Evolutionary conservation across 441 rosid genomes (phyloP), one percentile per base, ranked within the genome.

Genomic region (Populus hybrid): DNA sequence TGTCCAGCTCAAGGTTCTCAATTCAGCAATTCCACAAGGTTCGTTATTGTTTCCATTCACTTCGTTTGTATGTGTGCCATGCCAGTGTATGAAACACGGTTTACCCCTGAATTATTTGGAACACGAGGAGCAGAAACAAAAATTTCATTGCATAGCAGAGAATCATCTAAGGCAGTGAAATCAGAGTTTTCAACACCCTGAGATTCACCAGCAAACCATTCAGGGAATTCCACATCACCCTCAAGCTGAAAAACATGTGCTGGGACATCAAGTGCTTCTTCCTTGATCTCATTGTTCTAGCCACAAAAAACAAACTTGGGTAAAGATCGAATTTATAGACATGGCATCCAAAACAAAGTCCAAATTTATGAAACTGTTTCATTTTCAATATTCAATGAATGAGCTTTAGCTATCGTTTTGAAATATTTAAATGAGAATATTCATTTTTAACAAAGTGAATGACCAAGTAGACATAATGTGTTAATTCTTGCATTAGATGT

Each of bases 171-270:
- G 65, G 78, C 68, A 79, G 77, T 68, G 18, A 89, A 76, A 76
- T 74, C 88, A 67, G 74, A 12, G 11, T 83, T 72, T 1, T 91
- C 96, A 31, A 76, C 83, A 65, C 80, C 87, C 86, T 89, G 88
- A 84, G 93, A 91, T 89, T 89, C 94, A 12, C 92, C 92, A 3
- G 89, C 93, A 74, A 90, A 82, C 90, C 93, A 90, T 64, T 71
- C 21, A 18, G 69, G 64, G 36, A 68, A 76, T 53, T 31, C 84
- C 68, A 69, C 53, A 71, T 77, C 75, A 26, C 83, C 87, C 63
- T 74, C 90, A 2, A 69, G 74, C 69, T 29, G 80, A 73, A 45
- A 72, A 72, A 68, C 72, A 38, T 63, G 71, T 59, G 36, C 56
- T 68, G 72, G 76, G 28, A 16, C 82, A 65, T 68, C 12, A 7